A percentile compares a stretch with the other conserved stretches of the same genome.
Evolutionary conservation across 768 basidiomycete species (phyloP).

Genomic region (Chalciporus pseudorubinellus): DNA sequence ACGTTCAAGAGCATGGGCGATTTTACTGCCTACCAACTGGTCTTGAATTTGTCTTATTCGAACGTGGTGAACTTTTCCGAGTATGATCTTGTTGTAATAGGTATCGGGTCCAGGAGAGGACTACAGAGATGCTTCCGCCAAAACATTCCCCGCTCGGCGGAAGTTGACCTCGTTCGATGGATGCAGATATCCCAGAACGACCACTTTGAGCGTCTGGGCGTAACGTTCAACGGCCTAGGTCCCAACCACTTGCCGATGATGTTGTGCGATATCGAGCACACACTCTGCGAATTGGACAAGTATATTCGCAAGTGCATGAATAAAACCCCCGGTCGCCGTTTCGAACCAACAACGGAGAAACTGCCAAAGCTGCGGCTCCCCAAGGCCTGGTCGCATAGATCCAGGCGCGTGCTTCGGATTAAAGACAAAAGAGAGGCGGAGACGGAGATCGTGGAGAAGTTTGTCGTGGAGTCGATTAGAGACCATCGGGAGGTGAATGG

Average conservation of each 20-base stretch:
- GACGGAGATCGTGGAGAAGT: constrained; percentile 39
- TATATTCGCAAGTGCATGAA: constrained; percentile 51
- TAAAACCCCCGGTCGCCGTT: constrained; percentile 36
- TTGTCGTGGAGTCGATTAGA: constrained; percentile 39
- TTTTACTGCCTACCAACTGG: constrained; percentile 69
- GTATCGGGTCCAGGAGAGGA: constrained; percentile 65
- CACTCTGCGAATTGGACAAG: constrained; percentile 77
- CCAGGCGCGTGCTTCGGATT: constrained; percentile 42
- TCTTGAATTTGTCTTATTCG: constrained; percentile 59
- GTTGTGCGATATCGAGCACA: constrained; percentile 74
- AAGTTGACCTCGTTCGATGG: constrained; percentile 62
- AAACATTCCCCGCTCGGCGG: constrained; percentile 40
- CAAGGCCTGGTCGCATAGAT: constrained; percentile 54
- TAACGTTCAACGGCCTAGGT: constrained; percentile 52
- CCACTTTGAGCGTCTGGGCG: constrained; percentile 60
- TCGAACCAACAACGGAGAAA: constrained; percentile 30
- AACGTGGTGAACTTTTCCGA: constrained; percentile 57
- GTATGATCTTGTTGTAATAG: constrained; percentile 67
- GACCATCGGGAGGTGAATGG: constrained; percentile 37
- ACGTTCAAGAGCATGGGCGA: constrained; percentile 76
- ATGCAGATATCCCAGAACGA: constrained; percentile 55
- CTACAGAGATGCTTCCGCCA: constrained; percentile 66
- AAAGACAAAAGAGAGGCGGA: constrained; percentile 34
- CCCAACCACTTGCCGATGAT: constrained; percentile 49
- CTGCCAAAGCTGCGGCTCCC: constrained; percentile 39